Evolutionary conservation across 768 basidiomycete genomes (phyloP).

Genomic region (Rhizopogon salebrosus): DNA sequence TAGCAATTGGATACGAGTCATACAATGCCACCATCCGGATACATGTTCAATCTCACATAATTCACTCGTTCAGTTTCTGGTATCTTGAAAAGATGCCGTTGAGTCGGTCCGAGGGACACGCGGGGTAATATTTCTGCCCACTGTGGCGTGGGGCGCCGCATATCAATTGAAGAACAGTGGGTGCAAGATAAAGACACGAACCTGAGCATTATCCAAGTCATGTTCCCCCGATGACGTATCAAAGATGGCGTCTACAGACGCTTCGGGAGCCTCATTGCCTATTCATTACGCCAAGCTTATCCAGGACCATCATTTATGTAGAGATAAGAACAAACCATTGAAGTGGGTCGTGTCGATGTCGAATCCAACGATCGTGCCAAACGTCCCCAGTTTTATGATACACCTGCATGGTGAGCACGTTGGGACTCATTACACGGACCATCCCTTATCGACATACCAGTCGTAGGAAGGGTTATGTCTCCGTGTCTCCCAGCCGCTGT

Average conservation of each 20-base stretch:
- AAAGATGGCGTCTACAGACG: constrained; percentile 63
- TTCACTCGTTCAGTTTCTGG: constrained; percentile 48
- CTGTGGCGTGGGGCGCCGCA: constrained; percentile 35
- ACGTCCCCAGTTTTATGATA: constrained; percentile 82
- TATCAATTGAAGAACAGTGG: neutral
- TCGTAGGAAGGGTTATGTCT: constrained; percentile 87
- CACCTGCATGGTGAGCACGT: constrained; percentile 47
- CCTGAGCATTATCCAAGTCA: constrained; percentile 44
- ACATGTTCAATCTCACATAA: constrained; percentile 89
- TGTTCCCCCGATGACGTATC: constrained; percentile 39
- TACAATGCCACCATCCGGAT: constrained; percentile 96
- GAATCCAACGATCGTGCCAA: constrained; percentile 70
- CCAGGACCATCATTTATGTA: neutral
- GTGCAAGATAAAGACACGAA: constrained; percentile 27
- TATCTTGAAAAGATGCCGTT: constrained; percentile 85
- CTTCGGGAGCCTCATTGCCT: constrained; percentile 87
- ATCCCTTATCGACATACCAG: constrained; percentile 49
- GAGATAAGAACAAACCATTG: constrained; percentile 49
- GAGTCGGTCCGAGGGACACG: constrained; percentile 72
- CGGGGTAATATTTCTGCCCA: constrained; percentile 81
- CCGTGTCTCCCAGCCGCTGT: constrained; percentile 90
- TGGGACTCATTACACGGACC: neutral
- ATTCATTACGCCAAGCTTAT: neutral
- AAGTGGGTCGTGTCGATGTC: constrained; percentile 97
- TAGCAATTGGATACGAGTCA: constrained; percentile 1